Evolutionary conservation across 164 flowering plant genomes (phyloP).

Genomic region (Macadamia integrifolia): DNA sequence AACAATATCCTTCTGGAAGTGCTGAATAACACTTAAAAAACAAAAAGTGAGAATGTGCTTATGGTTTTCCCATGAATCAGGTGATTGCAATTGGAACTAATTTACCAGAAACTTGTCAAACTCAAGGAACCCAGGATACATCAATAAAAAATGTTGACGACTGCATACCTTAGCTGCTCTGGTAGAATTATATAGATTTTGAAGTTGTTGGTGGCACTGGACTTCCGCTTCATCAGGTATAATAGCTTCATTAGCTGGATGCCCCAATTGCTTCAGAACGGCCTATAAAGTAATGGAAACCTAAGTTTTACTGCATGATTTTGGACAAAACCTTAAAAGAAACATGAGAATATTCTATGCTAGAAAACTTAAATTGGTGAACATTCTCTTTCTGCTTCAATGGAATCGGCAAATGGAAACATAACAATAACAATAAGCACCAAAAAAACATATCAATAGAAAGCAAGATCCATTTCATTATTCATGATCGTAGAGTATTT

Average conservation of each 20-base stretch:
- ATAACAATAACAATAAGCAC: background rate
- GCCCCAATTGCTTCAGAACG: conserved; percentile 62
- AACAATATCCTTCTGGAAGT: conserved; percentile 78
- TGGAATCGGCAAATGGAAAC: background rate
- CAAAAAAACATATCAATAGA: background rate
- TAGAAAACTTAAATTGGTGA: background rate
- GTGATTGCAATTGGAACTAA: background rate
- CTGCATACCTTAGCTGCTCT: conserved; percentile 63
- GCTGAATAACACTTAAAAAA: conserved; percentile 36
- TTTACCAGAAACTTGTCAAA: background rate
- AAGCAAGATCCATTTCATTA: background rate
- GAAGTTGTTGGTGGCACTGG: conserved; percentile 53
- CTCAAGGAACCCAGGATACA: background rate
- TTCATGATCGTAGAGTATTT: no score
- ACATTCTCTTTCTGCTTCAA: background rate
- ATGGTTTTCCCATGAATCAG: background rate
- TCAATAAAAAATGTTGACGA: no score
- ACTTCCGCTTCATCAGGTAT: conserved; percentile 60
- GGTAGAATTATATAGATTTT: conserved; percentile 62
- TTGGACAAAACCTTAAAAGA: background rate
- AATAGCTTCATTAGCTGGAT: conserved; percentile 34
- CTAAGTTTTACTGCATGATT: background rate
- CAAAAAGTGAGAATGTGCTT: conserved; percentile 1
- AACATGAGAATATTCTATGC: background rate
- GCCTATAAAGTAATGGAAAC: conserved; percentile 39